Conservation (phyloP, 2,329 filamentous ascomycete species). For the Cercospora zeae-maydis region DNA sequence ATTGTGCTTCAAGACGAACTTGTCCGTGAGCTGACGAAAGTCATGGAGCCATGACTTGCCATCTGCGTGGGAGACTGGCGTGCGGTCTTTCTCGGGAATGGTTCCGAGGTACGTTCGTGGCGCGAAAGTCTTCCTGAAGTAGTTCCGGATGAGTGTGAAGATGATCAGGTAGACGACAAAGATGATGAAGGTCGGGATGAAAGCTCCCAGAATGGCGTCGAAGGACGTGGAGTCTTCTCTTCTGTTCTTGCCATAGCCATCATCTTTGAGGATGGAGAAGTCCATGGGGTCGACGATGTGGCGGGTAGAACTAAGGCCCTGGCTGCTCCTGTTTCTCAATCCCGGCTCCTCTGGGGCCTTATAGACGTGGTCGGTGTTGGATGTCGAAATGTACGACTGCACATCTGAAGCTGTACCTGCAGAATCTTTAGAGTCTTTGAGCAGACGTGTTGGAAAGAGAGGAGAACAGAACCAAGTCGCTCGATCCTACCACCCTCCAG, state of each 20-base stretch:
- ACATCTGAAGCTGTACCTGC: not conserved
- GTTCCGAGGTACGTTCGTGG: constrained; percentile 35
- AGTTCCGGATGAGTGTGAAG: constrained; percentile 33
- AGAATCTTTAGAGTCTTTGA: not conserved
- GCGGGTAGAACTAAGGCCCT: not conserved
- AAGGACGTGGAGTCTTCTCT: constrained; percentile 31
- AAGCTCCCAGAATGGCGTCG: constrained; percentile 33
- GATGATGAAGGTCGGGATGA: constrained; percentile 33
- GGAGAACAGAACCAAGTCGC: not conserved
- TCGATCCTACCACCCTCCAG: not conserved
- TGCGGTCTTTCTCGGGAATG: constrained; percentile 34
- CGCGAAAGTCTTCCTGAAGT: constrained; percentile 34
- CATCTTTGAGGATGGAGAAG: constrained; percentile 18
- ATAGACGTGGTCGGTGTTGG: not conserved
- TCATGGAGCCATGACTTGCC: constrained; percentile 48
- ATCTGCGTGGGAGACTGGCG: constrained; percentile 26
- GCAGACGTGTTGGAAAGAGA: not conserved
- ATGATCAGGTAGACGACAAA: constrained; percentile 31
- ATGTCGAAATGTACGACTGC: not conserved
- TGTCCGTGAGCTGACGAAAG: constrained; percentile 43
- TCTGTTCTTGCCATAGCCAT: constrained; percentile 28
- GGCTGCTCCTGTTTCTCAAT: not conserved
- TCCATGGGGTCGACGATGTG: constrained; percentile 9
- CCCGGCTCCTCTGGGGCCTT: not conserved
- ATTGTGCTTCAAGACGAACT: constrained; percentile 47